Conservation (phyloP, 1,284 basidiomycete genomes). For the Filobasidium uniguttulatum region DNA sequence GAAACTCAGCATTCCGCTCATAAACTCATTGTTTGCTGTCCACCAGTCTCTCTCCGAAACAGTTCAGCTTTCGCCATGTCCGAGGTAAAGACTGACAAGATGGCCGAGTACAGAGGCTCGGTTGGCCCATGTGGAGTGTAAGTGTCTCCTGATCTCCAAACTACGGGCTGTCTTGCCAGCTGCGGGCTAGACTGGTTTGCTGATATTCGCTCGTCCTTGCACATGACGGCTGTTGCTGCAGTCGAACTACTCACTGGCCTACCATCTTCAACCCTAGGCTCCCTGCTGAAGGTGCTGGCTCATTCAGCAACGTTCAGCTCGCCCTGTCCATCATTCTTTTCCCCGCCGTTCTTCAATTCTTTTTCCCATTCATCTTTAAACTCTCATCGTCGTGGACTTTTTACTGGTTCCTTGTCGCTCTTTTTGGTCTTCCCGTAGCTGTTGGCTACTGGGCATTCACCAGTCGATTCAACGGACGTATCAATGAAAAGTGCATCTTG, state of each 20-base stretch:
- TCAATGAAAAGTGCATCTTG: constrained; percentile 75
- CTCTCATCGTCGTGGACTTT: constrained; percentile 51
- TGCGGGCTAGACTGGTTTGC: no score
- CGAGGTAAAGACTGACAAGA: no score
- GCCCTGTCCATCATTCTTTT: constrained; percentile 59
- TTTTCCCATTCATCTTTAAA: constrained; percentile 51
- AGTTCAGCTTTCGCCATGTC: no score
- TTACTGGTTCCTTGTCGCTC: constrained; percentile 54
- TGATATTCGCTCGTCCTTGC: no score
- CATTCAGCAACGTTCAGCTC: constrained; percentile 70
- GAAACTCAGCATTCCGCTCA: no score
- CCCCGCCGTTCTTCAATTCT: constrained; percentile 66
- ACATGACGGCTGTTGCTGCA: no score
- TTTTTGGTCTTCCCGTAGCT: constrained; percentile 64
- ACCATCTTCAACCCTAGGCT: constrained; percentile 57
- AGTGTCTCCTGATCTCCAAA: no score
- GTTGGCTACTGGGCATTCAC: constrained; percentile 82
- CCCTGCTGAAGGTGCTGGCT: constrained; percentile 72
- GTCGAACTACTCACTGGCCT: constrained; percentile 24
- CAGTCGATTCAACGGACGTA: constrained; percentile 65
- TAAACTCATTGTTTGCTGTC: no score
- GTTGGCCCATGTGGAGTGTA: neutral
- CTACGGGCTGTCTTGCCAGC: no score
- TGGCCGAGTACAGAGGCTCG: neutral
- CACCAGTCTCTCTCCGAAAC: no score